These are phyloP conservation scores for Bothriochloa decipiens DNA, from an alignment of 176 grass and related monocot genomes.

Conservation along the genomic window DNA sequence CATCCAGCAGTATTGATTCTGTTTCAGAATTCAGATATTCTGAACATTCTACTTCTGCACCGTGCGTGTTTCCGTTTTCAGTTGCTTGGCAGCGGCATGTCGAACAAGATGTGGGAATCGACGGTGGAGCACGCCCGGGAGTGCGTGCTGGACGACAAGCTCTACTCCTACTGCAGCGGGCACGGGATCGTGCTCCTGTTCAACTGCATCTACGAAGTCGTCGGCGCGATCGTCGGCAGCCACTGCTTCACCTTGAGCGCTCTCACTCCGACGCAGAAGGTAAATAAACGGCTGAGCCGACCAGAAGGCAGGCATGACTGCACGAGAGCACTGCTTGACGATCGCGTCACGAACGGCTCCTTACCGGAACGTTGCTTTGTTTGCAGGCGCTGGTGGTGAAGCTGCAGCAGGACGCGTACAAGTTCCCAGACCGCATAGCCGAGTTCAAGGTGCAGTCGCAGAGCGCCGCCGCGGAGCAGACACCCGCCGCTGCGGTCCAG, in stretches of 20 bases:
- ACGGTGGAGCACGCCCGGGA: slow-evolving; percentile 74
- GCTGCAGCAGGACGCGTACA: slow-evolving; percentile 77
- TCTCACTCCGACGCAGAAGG: slow-evolving; percentile 62
- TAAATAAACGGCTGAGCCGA: background rate
- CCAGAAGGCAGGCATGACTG: background rate
- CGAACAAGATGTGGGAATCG: slow-evolving; percentile 89
- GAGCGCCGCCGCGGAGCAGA: slow-evolving; percentile 27
- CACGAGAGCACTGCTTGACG: background rate
- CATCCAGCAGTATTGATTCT: background rate
- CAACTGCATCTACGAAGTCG: slow-evolving; percentile 62
- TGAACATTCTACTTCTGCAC: background rate
- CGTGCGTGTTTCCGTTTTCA: slow-evolving; percentile 1
- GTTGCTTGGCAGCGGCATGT: slow-evolving; percentile 83
- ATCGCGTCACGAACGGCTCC: background rate
- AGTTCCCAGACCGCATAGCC: slow-evolving; percentile 53
- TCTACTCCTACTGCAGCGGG: slow-evolving; percentile 68
- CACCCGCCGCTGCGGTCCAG: slow-evolving; percentile 13
- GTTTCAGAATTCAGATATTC: background rate
- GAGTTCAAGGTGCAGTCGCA: slow-evolving; percentile 64
- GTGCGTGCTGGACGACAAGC: slow-evolving; percentile 63
- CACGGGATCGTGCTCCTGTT: slow-evolving; percentile 66
- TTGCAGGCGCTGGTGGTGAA: slow-evolving; percentile 58
- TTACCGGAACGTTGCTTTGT: background rate
- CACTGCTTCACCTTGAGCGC: slow-evolving; percentile 57
- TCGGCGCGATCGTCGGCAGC: slow-evolving; percentile 55